These are phyloP conservation scores for Apiospora aurea DNA, from an alignment of 2,329 filamentous ascomycete genomes.

Conservation along the genomic window DNA sequence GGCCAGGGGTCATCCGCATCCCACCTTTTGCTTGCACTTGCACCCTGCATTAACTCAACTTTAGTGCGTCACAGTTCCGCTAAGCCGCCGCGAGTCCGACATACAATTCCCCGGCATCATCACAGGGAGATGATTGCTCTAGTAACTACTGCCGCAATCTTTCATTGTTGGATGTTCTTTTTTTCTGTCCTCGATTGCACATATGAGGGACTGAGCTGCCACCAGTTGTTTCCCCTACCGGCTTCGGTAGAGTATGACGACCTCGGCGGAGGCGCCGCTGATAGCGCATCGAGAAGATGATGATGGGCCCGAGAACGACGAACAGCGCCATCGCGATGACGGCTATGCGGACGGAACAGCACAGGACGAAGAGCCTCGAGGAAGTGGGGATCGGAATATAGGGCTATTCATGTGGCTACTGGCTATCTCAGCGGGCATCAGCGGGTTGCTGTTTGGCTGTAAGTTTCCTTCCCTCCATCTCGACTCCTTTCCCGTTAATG, in stretches of 20 bases:
- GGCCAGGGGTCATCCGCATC: constrained; percentile 4
- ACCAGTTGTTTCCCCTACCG: neutral
- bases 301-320: constrained; percentile 29
- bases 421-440: constrained; percentile 70
- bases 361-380: neutral
- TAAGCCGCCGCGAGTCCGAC: neutral
- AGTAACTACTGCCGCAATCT: neutral
- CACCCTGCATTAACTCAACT: neutral
- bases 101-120: neutral
- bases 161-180: neutral
- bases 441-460: constrained; percentile 74
- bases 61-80: constrained; percentile 13
- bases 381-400: constrained; percentile 26
- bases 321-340: constrained; percentile 25
- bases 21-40: neutral
- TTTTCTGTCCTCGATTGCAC: neutral
- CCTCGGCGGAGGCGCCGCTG: constrained; percentile 33
- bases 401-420: constrained; percentile 66
- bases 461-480: constrained; percentile 39
- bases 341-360: constrained; percentile 25
- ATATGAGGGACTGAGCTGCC: neutral
- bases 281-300: constrained; percentile 34
- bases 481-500: neutral
- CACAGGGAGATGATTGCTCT: neutral
- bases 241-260: constrained; percentile 30